Base-by-base conservation (phyloP, 1,284 basidiomycete genomes). In the Moesziomyces parantarcticus region DNA sequence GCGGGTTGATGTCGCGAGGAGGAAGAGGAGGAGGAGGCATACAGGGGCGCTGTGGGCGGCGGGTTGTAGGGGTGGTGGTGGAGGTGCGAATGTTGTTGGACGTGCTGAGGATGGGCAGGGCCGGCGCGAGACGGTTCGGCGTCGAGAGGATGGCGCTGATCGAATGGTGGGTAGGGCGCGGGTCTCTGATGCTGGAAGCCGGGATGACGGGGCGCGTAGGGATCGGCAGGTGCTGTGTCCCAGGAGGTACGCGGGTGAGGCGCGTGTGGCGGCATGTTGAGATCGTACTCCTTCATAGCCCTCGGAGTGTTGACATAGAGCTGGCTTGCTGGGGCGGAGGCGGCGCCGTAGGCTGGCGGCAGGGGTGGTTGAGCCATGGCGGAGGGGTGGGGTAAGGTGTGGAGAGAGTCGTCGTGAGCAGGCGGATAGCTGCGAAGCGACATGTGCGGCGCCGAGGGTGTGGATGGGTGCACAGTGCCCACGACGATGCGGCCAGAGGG, bases 281-380 rank as follows among this genome's bases (percentile, higher is more conserved):
- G 41, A 6, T 68, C 56, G 44, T 68, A 68, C 5, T 68, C 58
- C 56, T 68, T 68, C 52, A 62, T 49, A 46, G 23, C 58, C 43
- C 58, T 68, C 20, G 59, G 59, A 2, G 55, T 50, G 40, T 62
- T 68, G 42, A 18, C 55, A 36, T 68, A 68, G 25, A 58, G 47
- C 18, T 43, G 51, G 14, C 50, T 48, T 11, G 32, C 36, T 3
- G 59, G 46, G 11, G 13, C 55, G 21, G 65, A 40, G 16, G 59
- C 51, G 1, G 51, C 22, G 46, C 55, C 59, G 48, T 58, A 68
- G 3, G 48, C 32, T 18, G 65, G 34, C 26, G 54, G 51, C 4
- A 55, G n/a, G 5, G 65, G 46, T 21, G 58, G 65, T 13, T 68
- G 65, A 20, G 65, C 51, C 65, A 68, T 68, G 47, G n/a, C 45